Conservation (phyloP, 2,329 filamentous ascomycete genomes). For the Shiraia sp. region DNA sequence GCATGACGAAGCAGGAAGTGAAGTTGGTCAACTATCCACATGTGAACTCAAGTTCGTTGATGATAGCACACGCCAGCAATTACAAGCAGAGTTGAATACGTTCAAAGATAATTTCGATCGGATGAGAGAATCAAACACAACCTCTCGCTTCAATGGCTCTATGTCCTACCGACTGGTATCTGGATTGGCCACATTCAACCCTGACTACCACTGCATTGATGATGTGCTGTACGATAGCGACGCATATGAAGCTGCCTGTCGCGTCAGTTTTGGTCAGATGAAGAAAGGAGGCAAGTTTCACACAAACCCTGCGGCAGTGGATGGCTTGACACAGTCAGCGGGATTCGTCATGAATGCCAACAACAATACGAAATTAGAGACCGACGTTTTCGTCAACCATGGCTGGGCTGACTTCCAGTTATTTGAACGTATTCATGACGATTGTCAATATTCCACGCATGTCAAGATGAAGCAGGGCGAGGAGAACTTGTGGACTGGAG, state of each 20-base stretch:
- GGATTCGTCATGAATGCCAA: not conserved
- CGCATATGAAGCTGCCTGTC: slow-evolving; percentile 14
- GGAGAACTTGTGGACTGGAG: too few relatives aligned
- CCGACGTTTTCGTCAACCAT: not conserved
- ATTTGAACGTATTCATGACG: too few relatives aligned
- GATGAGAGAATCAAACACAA: slow-evolving; percentile 10
- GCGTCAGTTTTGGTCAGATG: slow-evolving; percentile 9
- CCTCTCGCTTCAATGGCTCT: slow-evolving; percentile 8
- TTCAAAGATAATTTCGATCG: not conserved
- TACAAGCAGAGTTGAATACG: not conserved
- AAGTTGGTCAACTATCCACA: too few relatives aligned
- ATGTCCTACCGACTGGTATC: slow-evolving; percentile 1
- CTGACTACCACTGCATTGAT: slow-evolving; percentile 15
- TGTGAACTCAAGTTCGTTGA: too few relatives aligned
- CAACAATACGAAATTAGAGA: not conserved
- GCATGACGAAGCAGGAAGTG: too few relatives aligned
- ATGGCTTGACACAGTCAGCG: not conserved
- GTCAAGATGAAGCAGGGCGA: too few relatives aligned
- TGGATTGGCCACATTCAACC: slow-evolving; percentile 13
- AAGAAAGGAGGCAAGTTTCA: slow-evolving; percentile 6
- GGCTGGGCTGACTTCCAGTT: too few relatives aligned
- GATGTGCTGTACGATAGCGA: slow-evolving; percentile 20
- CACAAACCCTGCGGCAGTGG: not conserved
- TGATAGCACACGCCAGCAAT: not conserved
- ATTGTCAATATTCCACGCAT: too few relatives aligned